These are phyloP conservation scores for Lipomyces japonicus DNA, from an alignment of 805 yeast genomes.

Conservation along the genomic window DNA sequence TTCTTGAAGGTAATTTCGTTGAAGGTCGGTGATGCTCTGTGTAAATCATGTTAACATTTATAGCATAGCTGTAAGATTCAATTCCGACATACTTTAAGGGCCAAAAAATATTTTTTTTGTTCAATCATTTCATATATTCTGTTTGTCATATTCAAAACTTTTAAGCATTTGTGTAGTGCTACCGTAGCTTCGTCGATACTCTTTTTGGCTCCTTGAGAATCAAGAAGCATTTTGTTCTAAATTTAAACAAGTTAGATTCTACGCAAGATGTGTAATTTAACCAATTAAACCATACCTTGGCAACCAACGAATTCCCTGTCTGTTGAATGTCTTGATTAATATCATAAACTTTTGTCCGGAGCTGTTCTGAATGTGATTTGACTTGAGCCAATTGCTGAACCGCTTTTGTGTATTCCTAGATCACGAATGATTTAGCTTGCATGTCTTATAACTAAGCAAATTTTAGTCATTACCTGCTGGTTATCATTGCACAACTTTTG, in stretches of 20 bases:
- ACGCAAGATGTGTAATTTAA: conserved; percentile 15
- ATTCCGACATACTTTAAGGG: conserved; percentile 50
- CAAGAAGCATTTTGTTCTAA: conserved; percentile 55
- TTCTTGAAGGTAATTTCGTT: conserved; percentile 63
- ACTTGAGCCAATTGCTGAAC: conserved; percentile 62
- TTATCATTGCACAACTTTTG: conserved; percentile 59
- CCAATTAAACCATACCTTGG: conserved; percentile 34
- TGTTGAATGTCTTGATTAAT: conserved; percentile 57
- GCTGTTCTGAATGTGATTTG: conserved; percentile 51
- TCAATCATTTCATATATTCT: conserved; percentile 77
- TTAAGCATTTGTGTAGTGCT: conserved; percentile 67
- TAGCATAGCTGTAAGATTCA: not conserved
- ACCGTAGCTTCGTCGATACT: conserved; percentile 70
- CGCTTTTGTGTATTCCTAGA: conserved; percentile 43
- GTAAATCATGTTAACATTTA: not conserved
- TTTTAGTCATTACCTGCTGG: conserved; percentile 40
- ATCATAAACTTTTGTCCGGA: conserved; percentile 52
- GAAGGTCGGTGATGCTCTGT: conserved; percentile 63
- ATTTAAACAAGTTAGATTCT: conserved; percentile 4
- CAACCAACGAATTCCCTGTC: conserved; percentile 63
- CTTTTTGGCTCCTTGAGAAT: conserved; percentile 57
- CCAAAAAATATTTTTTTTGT: conserved; percentile 74
- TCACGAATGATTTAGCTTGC: not conserved
- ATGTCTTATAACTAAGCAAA: too few relatives aligned
- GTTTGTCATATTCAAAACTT: conserved; percentile 80